Evolutionary conservation across 176 grass and related monocot species (phyloP).

Genomic region (Areca catechu): DNA sequence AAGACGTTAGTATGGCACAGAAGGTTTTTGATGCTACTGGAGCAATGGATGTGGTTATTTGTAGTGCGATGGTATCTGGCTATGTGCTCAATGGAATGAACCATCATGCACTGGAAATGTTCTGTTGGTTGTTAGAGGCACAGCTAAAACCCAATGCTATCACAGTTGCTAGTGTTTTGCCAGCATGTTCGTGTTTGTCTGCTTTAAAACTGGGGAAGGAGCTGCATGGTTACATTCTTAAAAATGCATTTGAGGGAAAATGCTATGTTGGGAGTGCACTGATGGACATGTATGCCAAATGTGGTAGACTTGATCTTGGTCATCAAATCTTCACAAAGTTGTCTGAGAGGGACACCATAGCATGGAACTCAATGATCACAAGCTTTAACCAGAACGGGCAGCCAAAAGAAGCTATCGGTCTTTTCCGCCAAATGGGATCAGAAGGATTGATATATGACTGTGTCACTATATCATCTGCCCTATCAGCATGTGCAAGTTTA

Average conservation of each 20-base stretch:
- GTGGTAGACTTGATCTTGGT: constrained; percentile 60
- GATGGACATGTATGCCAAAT: constrained; percentile 86
- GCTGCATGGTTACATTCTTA: constrained; percentile 60
- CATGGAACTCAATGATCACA: constrained; percentile 93
- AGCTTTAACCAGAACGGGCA: constrained; percentile 73
- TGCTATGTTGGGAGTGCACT: constrained; percentile 69
- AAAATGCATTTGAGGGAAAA: constrained; percentile 55
- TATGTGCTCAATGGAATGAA: constrained; percentile 75
- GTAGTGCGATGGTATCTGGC: constrained; percentile 71
- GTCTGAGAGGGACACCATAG: constrained; percentile 45
- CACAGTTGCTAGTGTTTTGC: constrained; percentile 50
- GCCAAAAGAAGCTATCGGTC: constrained; percentile 47
- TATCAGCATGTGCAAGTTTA: constrained; percentile 68
- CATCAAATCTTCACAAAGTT: constrained; percentile 57
- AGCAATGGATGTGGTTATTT: constrained; percentile 61
- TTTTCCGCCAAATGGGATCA: constrained; percentile 64
- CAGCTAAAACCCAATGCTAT: constrained; percentile 65
- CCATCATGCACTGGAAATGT: constrained; percentile 44
- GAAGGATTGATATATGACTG: constrained; percentile 51
- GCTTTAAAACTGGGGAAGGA: constrained; percentile 57
- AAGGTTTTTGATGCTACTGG: constrained; percentile 52
- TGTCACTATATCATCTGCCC: constrained; percentile 63
- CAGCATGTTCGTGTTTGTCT: constrained; percentile 50
- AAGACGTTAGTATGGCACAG: constrained; percentile 51
- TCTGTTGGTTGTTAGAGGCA: constrained; percentile 37